Evolutionary conservation across 1,284 basidiomycete species (phyloP).

Genomic region (Moesziomyces parantarcticus): DNA sequence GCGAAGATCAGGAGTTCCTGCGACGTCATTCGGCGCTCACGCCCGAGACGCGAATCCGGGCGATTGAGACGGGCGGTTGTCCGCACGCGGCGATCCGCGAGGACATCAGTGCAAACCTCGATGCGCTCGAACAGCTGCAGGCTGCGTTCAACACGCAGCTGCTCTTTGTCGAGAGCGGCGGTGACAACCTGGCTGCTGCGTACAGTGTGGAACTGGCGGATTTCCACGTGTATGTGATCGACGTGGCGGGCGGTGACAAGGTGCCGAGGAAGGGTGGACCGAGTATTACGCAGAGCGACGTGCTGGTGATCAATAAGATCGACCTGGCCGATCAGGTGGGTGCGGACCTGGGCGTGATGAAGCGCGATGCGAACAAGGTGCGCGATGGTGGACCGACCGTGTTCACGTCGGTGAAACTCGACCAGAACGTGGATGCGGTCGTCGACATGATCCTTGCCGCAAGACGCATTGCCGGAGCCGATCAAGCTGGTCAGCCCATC

Average conservation of each 20-base stretch:
- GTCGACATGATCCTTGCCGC: slow-evolving; percentile 85
- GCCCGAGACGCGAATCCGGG: slow-evolving; percentile 81
- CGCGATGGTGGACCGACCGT: slow-evolving; percentile 92
- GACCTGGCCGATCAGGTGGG: slow-evolving; percentile 87
- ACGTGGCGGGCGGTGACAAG: slow-evolving; percentile 89
- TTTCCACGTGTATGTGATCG: slow-evolving; percentile 78
- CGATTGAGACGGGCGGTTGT: slow-evolving; percentile 83
- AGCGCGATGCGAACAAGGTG: slow-evolving; percentile 90
- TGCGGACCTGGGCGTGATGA: slow-evolving; percentile 94
- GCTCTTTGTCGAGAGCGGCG: slow-evolving; percentile 91
- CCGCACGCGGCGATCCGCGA: slow-evolving; percentile 74
- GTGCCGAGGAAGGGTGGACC: slow-evolving; percentile 97
- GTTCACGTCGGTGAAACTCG: slow-evolving; percentile 86
- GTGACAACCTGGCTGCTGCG: slow-evolving; percentile 94
- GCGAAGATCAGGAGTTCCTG: slow-evolving; percentile 95
- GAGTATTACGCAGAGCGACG: slow-evolving; percentile 83
- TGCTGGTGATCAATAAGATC: slow-evolving; percentile 84
- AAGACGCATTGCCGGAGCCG: slow-evolving; percentile 76
- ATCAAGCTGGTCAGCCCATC: slow-evolving; percentile 45
- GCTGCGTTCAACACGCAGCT: slow-evolving; percentile 74
- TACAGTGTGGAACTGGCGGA: slow-evolving; percentile 96
- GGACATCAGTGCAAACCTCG: slow-evolving; percentile 96
- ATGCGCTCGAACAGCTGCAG: slow-evolving; percentile 93
- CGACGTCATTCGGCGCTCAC: slow-evolving; percentile 90
- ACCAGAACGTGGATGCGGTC: slow-evolving; percentile 83